Evolutionary conservation across 2,329 filamentous ascomycete species (phyloP).

Genomic region (Colletotrichum trifolii): DNA sequence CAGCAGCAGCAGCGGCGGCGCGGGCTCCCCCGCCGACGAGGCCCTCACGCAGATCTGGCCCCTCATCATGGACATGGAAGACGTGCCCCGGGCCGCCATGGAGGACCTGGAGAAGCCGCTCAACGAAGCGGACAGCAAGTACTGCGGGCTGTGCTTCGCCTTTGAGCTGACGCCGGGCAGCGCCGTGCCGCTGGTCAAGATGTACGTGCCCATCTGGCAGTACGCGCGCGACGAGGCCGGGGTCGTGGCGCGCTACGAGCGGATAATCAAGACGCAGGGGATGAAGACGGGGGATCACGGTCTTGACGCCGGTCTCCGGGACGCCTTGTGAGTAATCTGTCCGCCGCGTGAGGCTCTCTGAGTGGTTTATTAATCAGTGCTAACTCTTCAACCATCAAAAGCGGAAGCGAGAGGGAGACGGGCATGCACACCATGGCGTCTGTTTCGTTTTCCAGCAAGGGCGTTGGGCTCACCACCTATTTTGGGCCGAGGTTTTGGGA

Average conservation of each 20-base stretch:
- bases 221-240: conserved; percentile 12
- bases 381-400: not conserved
- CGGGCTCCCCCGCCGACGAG: not conserved
- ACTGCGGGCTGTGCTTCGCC: conserved; percentile 12
- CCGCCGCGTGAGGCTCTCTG: not conserved
- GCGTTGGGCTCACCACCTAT: conserved; percentile 14
- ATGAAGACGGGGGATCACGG: conserved; percentile 10
- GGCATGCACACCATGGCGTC: conserved; percentile 26
- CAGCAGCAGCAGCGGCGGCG: not conserved
- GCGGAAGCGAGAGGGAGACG: not conserved
- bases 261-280: conserved; percentile 5
- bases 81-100: not conserved
- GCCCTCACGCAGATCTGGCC: conserved; percentile 3
- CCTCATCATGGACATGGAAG: conserved; percentile 16
- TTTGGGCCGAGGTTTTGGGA: conserved; percentile 26
- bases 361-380: no score
- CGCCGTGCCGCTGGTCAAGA: not conserved
- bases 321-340: conserved; percentile 23
- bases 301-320: conserved; percentile 2
- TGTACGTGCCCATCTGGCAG: conserved; percentile 18
- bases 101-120: conserved; percentile 6
- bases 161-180: conserved; percentile 4
- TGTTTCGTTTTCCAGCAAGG: conserved; percentile 13
- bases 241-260: not conserved
- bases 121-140: conserved; percentile 5